Conservation (phyloP, 2,329 filamentous ascomycete species). For the Mycocentrospora acerina region DNA sequence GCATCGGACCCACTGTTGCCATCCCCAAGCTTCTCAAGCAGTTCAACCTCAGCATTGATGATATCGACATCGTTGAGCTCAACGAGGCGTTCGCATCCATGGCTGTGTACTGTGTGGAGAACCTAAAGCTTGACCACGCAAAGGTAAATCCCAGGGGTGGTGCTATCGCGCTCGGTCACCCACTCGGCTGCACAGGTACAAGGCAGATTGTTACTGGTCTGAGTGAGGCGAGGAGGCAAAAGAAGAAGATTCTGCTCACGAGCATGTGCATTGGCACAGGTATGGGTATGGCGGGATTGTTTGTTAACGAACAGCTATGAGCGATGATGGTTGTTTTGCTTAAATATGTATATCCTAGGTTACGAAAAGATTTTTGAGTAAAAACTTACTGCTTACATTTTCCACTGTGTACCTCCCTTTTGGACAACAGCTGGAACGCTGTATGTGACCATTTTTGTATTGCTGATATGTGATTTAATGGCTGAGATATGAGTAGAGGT, state of each 20-base stretch:
- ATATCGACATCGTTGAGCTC: conserved; percentile 87
- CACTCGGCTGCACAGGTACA: conserved; percentile 75
- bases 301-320: conserved; percentile 61
- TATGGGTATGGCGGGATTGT: conserved; percentile 67
- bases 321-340: too few species aligned
- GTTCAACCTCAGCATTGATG: conserved; percentile 74
- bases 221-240: conserved; percentile 77
- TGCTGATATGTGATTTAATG: too few species aligned
- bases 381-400: too few species aligned
- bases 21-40: conserved; percentile 81
- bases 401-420: too few species aligned
- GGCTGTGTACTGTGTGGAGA: conserved; percentile 84
- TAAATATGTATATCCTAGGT: too few species aligned
- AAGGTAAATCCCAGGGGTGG: conserved; percentile 84
- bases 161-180: conserved; percentile 81
- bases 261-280: conserved; percentile 81
- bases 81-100: conserved; percentile 99
- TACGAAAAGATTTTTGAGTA: too few species aligned
- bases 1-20: conserved; percentile 75
- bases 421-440: too few species aligned
- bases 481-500: too few species aligned
- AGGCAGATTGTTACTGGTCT: conserved; percentile 87
- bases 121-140: conserved; percentile 66
- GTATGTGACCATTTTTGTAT: too few species aligned
- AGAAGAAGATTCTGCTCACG: conserved; percentile 88